Conservation (phyloP, 2,329 filamentous ascomycete genomes). For the Colletotrichum kahawae region DNA sequence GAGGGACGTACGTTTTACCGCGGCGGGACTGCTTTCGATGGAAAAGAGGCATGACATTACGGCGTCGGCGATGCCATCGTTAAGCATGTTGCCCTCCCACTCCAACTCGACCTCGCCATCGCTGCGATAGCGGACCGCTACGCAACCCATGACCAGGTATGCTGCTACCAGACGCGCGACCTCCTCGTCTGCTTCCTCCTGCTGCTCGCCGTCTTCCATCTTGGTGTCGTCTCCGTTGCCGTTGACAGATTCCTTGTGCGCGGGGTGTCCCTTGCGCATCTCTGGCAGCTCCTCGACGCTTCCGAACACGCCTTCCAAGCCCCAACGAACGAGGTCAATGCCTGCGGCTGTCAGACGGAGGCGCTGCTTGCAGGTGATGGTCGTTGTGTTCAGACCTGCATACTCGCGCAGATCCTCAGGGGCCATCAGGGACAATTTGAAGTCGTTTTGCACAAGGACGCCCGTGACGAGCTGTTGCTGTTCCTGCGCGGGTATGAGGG, state of each 20-base stretch:
- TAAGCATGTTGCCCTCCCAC: constrained; percentile 98
- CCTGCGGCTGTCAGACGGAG: constrained; percentile 87
- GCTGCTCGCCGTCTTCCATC: constrained; percentile 37
- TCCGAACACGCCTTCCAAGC: constrained; percentile 92
- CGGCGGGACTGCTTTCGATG: constrained; percentile 91
- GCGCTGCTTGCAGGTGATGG: constrained; percentile 89
- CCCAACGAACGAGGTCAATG: constrained; percentile 91
- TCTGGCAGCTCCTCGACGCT: constrained; percentile 74
- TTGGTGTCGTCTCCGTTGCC: constrained; percentile 39
- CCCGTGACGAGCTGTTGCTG: constrained; percentile 72
- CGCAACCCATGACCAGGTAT: constrained; percentile 86
- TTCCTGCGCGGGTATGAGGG: constrained; percentile 35
- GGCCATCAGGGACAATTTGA: constrained; percentile 96
- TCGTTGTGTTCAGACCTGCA: constrained; percentile 94
- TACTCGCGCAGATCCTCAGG: constrained; percentile 96
- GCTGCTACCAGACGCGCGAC: constrained; percentile 58
- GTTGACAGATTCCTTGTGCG: constrained; percentile 41
- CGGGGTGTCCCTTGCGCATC: constrained; percentile 44
- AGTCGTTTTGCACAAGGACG: constrained; percentile 95
- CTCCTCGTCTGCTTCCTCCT: constrained; percentile 70
- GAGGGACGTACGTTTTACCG: constrained; percentile 81
- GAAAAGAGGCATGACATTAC: constrained; percentile 92
- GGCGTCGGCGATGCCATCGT: constrained; percentile 97
- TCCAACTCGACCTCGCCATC: constrained; percentile 87
- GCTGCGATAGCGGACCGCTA: constrained; percentile 77